A percentile compares a stretch with the other conserved stretches of the same genome.
These are phyloP conservation scores for Picochlorum costavermella DNA, from an alignment of 139 green algal species.

Conservation along the genomic window DNA sequence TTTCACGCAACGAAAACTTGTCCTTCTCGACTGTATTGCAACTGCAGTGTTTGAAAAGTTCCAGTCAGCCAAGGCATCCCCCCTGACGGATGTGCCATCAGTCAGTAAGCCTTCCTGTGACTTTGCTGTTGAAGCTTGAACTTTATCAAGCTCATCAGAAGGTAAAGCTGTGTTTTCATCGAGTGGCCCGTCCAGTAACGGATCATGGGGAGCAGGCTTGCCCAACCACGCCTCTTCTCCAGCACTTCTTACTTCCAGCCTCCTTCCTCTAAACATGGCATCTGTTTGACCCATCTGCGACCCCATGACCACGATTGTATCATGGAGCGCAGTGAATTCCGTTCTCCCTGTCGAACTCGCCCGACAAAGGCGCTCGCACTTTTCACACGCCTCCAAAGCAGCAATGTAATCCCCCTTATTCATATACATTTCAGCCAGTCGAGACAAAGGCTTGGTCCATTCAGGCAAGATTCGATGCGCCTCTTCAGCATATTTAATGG, in stretches of 20 bases:
- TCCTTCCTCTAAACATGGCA: conserved; percentile 29
- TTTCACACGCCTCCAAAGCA: conserved; percentile 16
- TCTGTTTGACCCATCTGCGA: conserved; percentile 20
- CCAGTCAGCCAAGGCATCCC: conserved; percentile 16
- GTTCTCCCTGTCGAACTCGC: conserved; percentile 8
- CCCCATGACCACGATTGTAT: conserved; percentile 38
- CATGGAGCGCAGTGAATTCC: conserved; percentile 42
- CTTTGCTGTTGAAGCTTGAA: no score
- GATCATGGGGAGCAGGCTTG: conserved; percentile 31
- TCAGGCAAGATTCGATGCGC: conserved; percentile 25
- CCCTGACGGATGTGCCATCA: neutral
- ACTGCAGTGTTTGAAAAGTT: conserved; percentile 10
- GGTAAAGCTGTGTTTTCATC: neutral
- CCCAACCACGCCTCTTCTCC: conserved; percentile 61
- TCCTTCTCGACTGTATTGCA: conserved; percentile 8
- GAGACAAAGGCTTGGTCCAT: conserved; percentile 44
- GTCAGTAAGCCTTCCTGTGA: no score
- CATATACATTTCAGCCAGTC: conserved; percentile 35
- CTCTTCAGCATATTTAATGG: conserved; percentile 25
- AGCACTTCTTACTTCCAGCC: conserved; percentile 46
- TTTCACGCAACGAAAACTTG: conserved; percentile 44
- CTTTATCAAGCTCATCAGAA: neutral
- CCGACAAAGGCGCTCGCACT: conserved; percentile 16
- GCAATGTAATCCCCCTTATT: conserved; percentile 14
- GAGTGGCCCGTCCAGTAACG: conserved; percentile 31